Percentiles rank a stretch among this genome's conserved stretches.
These are phyloP conservation scores for Conticribra weissflogii DNA, from an alignment of 108 stramenopile genomes.

Conservation along the genomic window DNA sequence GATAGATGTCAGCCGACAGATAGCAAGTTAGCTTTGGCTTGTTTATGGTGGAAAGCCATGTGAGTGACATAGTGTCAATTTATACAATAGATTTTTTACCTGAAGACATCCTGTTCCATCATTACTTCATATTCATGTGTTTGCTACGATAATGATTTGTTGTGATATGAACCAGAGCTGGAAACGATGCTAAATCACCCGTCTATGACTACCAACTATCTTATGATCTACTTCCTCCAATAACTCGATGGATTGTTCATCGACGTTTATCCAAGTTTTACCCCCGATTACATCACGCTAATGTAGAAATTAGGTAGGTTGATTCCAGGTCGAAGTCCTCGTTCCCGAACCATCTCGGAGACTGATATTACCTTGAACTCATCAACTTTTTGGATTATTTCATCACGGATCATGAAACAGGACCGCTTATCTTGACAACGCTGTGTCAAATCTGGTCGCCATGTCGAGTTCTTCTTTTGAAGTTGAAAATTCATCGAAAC, in stretches of 20 bases:
- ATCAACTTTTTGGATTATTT: not conserved
- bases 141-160: not conserved
- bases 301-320: slow-evolving; percentile 64
- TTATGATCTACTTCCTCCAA: slow-evolving; percentile 71
- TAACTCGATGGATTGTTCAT: slow-evolving; percentile 51
- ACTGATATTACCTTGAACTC: not conserved
- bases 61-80: too few relatives aligned
- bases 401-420: slow-evolving; percentile 9
- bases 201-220: slow-evolving; percentile 61
- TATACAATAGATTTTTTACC: too few relatives aligned
- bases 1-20: slow-evolving; percentile 60
- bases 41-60: slow-evolving; percentile 81
- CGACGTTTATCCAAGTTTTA: slow-evolving; percentile 42
- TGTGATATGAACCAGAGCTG: slow-evolving; percentile 17
- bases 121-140: not conserved
- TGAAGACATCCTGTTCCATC: too few relatives aligned
- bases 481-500: not conserved
- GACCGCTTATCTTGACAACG: slow-evolving; percentile 70
- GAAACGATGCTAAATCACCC: slow-evolving; percentile 58
- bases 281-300: slow-evolving; percentile 76
- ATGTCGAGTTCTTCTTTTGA: slow-evolving; percentile 4
- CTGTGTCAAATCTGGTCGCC: slow-evolving; percentile 45
- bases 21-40: slow-evolving; percentile 55
- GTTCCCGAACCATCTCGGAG: too few relatives aligned
- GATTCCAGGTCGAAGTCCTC: too few relatives aligned